A percentile compares a stretch with the other conserved stretches of the same genome.
Evolutionary conservation across 2,329 filamentous ascomycete species (phyloP).

Genomic region (Aspergillus sp.): DNA sequence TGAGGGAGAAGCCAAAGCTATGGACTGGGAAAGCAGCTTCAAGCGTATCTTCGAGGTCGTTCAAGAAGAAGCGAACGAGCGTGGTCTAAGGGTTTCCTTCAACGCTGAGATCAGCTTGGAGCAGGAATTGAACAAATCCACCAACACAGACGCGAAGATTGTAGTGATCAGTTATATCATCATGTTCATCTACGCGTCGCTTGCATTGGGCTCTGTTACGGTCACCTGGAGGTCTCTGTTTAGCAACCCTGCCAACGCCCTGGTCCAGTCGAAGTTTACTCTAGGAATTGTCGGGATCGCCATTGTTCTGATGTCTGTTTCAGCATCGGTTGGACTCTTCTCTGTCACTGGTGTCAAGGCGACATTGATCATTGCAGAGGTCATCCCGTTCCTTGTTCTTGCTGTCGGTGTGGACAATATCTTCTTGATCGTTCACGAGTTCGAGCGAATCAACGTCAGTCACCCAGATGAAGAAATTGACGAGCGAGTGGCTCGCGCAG

Average conservation of each 20-base stretch:
- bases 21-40: conserved; percentile 82
- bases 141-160: conserved; percentile 96
- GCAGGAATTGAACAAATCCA: conserved; percentile 93
- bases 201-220: conserved; percentile 84
- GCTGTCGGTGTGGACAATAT: conserved; percentile 98
- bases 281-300: conserved; percentile 89
- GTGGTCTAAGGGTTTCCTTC: conserved; percentile 83
- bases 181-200: conserved; percentile 96
- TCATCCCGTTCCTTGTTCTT: conserved; percentile 94
- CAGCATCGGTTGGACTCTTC: conserved; percentile 88
- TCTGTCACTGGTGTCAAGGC: conserved; percentile 88
- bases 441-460: conserved; percentile 87
- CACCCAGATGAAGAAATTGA: conserved; percentile 85
- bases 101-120: conserved; percentile 92
- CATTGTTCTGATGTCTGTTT: conserved; percentile 96
- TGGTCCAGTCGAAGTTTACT: conserved; percentile 95
- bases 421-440: conserved; percentile 96
- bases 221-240: conserved; percentile 70
- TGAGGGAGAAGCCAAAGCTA: conserved; percentile 61
- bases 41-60: conserved; percentile 67
- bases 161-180: conserved; percentile 93
- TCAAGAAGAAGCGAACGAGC: conserved; percentile 68
- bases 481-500: conserved; percentile 73
- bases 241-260: conserved; percentile 70
- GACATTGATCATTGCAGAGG: conserved; percentile 94